Percentiles rank a stretch among this genome's conserved stretches.
phyloP scores from a whole-genome alignment of 1,139 yeast species.

The Suhomyces chickasaworum region DNA sequence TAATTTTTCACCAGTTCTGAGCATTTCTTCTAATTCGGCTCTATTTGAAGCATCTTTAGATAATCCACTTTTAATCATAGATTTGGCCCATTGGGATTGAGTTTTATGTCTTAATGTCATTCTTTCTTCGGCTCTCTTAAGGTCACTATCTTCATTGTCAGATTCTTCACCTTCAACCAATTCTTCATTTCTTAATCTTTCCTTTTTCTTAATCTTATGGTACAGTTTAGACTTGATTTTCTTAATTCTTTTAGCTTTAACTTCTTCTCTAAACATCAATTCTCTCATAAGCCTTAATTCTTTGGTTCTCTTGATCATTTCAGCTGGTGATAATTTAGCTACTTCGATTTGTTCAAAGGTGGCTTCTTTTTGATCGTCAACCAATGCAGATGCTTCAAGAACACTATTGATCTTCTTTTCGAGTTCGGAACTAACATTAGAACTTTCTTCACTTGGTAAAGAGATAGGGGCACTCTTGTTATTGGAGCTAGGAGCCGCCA shows the following conservation, averaged over 20 bases:
- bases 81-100: slow-evolving; percentile 86
- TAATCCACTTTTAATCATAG: slow-evolving; percentile 87
- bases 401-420: slow-evolving; percentile 68
- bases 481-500: slow-evolving; percentile 50
- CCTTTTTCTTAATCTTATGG: slow-evolving; percentile 85
- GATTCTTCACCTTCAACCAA: slow-evolving; percentile 65
- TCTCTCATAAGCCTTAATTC: slow-evolving; percentile 93
- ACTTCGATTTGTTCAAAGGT: slow-evolving; percentile 85
- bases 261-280: slow-evolving; percentile 92
- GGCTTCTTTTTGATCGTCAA: slow-evolving; percentile 74
- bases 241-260: slow-evolving; percentile 84
- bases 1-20: slow-evolving; percentile 80
- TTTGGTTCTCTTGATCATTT: slow-evolving; percentile 71
- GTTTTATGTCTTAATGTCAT: slow-evolving; percentile 91
- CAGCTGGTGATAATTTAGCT: slow-evolving; percentile 82
- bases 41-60: slow-evolving; percentile 83
- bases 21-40: slow-evolving; percentile 91
- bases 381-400: slow-evolving; percentile 63
- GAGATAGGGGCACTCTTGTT: slow-evolving; percentile 56
- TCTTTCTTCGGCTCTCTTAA: slow-evolving; percentile 83
- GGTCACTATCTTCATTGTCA: slow-evolving; percentile 65
- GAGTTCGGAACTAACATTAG: slow-evolving; percentile 52
- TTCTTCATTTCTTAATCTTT: slow-evolving; percentile 66
- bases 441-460: slow-evolving; percentile 33
- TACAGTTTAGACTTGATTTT: slow-evolving; percentile 92